These are phyloP conservation scores for Paralagenidium karlingii DNA, from an alignment of 352 stramenopile species.

Conservation along the genomic window DNA sequence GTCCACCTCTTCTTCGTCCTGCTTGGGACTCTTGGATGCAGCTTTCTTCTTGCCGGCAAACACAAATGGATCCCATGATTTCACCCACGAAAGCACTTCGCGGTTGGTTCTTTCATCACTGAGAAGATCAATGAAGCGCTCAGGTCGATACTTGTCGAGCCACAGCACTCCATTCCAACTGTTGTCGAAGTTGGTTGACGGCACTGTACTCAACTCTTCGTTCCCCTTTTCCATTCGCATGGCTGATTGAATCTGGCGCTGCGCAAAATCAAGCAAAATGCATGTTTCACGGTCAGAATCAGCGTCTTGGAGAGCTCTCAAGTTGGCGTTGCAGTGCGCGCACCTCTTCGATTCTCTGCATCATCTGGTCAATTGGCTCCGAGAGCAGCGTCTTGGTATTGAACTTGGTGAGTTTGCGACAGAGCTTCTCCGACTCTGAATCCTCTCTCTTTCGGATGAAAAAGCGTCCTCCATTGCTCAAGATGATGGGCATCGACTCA, in stretches of 20 bases:
- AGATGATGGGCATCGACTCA: slow-evolving; percentile 40
- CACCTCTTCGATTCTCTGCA: slow-evolving; percentile 12
- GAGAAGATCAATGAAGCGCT: slow-evolving; percentile 90
- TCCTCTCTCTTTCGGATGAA: slow-evolving; percentile 17
- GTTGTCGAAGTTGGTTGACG: background rate
- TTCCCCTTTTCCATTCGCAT: slow-evolving; percentile 20
- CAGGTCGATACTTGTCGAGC: slow-evolving; percentile 96
- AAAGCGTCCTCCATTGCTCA: slow-evolving; percentile 25
- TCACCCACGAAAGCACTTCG: slow-evolving; percentile 91
- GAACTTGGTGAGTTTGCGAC: slow-evolving; percentile 15
- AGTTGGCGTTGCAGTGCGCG: background rate
- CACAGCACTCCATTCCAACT: slow-evolving; percentile 60
- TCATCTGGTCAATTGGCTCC: slow-evolving; percentile 6
- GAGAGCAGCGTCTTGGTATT: slow-evolving; percentile 2
- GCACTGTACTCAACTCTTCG: slow-evolving; percentile 3
- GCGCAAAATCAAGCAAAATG: slow-evolving; percentile 1
- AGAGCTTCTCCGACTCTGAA: slow-evolving; percentile 39
- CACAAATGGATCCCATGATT: slow-evolving; percentile 93
- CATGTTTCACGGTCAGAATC: background rate
- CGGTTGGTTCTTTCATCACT: slow-evolving; percentile 95
- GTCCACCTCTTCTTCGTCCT: background rate
- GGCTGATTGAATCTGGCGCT: slow-evolving; percentile 59
- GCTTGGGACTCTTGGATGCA: slow-evolving; percentile 1
- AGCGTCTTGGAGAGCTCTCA: too few species aligned
- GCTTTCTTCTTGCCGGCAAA: slow-evolving; percentile 29